Evolutionary conservation across 495 filamentous ascomycete genomes (phyloP), one percentile per base, ranked within the genome.

Genomic region (Terfezia claveryi): DNA sequence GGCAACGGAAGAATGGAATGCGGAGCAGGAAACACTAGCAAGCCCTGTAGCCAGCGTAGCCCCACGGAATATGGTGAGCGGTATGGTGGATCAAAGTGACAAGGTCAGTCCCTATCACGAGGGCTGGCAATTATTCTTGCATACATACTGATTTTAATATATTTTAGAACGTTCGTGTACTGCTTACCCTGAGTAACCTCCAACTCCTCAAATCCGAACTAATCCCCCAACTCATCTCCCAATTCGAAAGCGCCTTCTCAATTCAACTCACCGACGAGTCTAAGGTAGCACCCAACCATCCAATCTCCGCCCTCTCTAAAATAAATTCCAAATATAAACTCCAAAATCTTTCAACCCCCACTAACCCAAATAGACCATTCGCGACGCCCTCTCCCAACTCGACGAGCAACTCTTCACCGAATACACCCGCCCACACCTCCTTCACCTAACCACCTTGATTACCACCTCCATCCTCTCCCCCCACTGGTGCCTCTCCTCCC

Each of bases 181-280:
- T 98, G 38, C 72, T 96, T 10, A 98, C 92, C 10, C 77, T 98
- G 17, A 84, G 80, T 55, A 96, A 96, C 67, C 77, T 98, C 51
- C 79, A 86, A 63, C 72, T 77, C 37, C 76, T 98, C 10, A 79
- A 83, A 54, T 69, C 78, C 23, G 80, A 87, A 52, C 72, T 83
- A 32, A 81, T 95, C 2, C 87, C 87, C 0, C 79, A 81, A 53
- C 74, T 98, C 46, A 81, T 91, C 61, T 72, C 79, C 44, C 80
- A 85, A 58, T 96, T 95, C 64, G 91, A 96, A 67, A 82, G 80
- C 23, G 73, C 79, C 54, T 96, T 98, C 69, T 85, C 83, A 1
- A 80, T 92, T 57, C 88, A 86, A 57, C 75, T 96, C 53, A 88
- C 87, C 4, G 87, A 94, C 57, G 92, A 98, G 66, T 76, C 77